Conservation (phyloP, 768 basidiomycete species). For the Agaricus blazei region DNA sequence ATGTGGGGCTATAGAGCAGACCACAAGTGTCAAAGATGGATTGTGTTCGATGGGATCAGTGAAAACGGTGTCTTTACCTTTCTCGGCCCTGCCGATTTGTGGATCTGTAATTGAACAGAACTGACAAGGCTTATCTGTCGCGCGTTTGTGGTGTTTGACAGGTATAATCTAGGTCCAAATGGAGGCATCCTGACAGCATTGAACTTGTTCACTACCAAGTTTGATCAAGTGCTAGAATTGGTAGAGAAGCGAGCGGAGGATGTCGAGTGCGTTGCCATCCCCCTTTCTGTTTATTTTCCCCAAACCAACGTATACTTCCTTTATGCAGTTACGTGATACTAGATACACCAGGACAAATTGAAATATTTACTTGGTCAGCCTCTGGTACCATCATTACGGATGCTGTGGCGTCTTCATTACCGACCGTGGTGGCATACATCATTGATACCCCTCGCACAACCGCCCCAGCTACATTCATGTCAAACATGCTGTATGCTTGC, state of each 20-base stretch:
- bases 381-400: constrained; percentile 99
- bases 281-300: not conserved
- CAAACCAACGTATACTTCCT: not conserved
- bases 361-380: constrained; percentile 99
- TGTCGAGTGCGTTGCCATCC: constrained; percentile 65
- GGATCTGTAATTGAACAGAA: not conserved
- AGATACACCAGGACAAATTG: constrained; percentile 98
- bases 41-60: too few relatives aligned
- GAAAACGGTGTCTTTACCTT: not conserved
- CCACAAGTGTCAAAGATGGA: too few relatives aligned
- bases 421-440: constrained; percentile 93
- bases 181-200: constrained; percentile 96
- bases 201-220: constrained; percentile 98
- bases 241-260: constrained; percentile 87
- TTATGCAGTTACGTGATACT: constrained; percentile 79
- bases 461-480: constrained; percentile 98
- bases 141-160: constrained; percentile 22
- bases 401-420: constrained; percentile 88
- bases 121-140: not conserved
- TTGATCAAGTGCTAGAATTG: constrained; percentile 90
- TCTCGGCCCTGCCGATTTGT: constrained; percentile 6
- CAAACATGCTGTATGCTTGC: constrained; percentile 99
- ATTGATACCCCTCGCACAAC: constrained; percentile 96
- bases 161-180: constrained; percentile 97
- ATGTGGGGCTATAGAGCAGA: too few relatives aligned